phyloP scores from a whole-genome alignment of 2,329 filamentous ascomycete species.

The Colletotrichum siamense region DNA sequence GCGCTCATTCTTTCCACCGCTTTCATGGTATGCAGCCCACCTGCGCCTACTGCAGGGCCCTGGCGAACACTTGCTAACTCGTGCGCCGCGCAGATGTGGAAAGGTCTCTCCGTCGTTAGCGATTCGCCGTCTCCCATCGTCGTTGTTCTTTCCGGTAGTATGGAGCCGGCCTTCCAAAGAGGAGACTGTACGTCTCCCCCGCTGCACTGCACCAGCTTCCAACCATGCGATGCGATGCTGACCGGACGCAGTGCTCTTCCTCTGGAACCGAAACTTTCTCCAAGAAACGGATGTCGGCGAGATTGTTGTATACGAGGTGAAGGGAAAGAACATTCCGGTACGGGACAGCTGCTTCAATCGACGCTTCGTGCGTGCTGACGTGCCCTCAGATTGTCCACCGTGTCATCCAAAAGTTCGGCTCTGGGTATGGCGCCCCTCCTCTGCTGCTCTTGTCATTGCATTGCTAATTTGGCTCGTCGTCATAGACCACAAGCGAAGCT shows the following conservation, averaged over 20 bases:
- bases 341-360: neutral
- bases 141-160: conserved; percentile 82
- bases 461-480: neutral
- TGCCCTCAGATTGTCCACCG: conserved; percentile 78
- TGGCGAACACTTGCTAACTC: neutral
- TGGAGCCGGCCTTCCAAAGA: conserved; percentile 84
- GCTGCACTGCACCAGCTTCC: neutral
- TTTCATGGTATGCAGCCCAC: conserved; percentile 71
- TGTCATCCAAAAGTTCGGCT: conserved; percentile 77
- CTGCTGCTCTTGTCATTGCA: neutral
- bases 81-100: conserved; percentile 70
- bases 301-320: conserved; percentile 77
- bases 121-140: conserved; percentile 81
- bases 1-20: conserved; percentile 88
- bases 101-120: conserved; percentile 80
- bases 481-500: conserved; percentile 68
- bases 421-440: conserved; percentile 48
- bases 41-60: neutral
- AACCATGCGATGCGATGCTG: neutral
- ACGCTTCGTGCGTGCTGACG: neutral
- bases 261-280: conserved; percentile 76
- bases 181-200: conserved; percentile 57
- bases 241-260: conserved; percentile 54
- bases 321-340: conserved; percentile 87
- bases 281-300: conserved; percentile 61